Evolutionary conservation across 2,329 filamentous ascomycete genomes (phyloP), one percentile per base, ranked within the genome.

Genomic region (Claviceps digitariae): DNA sequence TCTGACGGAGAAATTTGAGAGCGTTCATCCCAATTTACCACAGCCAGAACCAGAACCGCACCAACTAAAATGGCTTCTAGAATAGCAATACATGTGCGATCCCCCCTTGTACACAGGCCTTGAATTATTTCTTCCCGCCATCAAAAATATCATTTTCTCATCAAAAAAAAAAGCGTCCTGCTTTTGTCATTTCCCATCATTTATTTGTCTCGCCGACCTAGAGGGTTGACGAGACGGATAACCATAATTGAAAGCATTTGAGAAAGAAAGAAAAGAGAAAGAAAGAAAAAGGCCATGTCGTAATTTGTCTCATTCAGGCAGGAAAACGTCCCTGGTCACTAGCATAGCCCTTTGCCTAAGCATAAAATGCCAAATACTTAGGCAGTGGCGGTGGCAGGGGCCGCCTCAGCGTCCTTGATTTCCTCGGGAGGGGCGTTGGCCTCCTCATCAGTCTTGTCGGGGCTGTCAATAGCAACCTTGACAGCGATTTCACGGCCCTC

Each of bases 381-480:
- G 54, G 67, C 66, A 55, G 65, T 61, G 57, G 63, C 59, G 56
- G 60, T 48, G 52, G 59, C 58, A 56, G 64, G 59, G 21, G 60
- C 52, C 41, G 56, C 58, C 34, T 59, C 61, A 43, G 63, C 62
- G 57, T 77, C 71, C 56, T 67, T 71, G 61, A 72, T 71, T 57
- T 67, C 67, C 51, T 68, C 66, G 59, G 75, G 73, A 51, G 70
- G 70, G 58, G 72, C 73, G 64, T 78, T 85, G 66, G 86, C 82
- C 69, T 96, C 91, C 74, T 96, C 91, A 60, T 85, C 81, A 56
- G 81, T 84, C 86, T 97, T 98, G 75, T 94, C 91, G 60, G 93
- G 93, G 79, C 90, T 96, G 78, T 98, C 93, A 67, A 98, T 97
- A 68, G 93, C 93, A 69, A 98, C 90, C 87, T 98, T 98, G 81